Percentiles rank a stretch among this genome's conserved stretches.
Conservation (phyloP, 2,329 filamentous ascomycete genomes). For the Microcera coccophila region DNA sequence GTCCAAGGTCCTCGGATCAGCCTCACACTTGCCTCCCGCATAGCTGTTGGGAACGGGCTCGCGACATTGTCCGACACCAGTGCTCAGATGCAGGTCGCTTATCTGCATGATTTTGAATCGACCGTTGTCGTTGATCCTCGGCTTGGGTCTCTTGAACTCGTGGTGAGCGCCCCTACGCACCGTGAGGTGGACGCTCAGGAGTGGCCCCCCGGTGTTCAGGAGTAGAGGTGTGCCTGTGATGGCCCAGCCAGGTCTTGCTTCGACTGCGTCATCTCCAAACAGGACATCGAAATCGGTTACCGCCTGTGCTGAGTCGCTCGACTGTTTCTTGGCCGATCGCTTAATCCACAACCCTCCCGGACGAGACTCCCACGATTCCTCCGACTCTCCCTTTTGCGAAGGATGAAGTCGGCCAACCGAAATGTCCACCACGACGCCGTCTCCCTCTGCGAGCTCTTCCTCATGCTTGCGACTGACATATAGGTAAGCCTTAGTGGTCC, state of each 20-base stretch:
- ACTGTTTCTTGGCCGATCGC: constrained; percentile 65
- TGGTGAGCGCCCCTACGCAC: constrained; percentile 67
- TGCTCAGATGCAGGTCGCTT: constrained; percentile 90
- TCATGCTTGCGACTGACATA: constrained; percentile 82
- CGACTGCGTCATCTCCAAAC: constrained; percentile 86
- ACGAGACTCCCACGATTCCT: constrained; percentile 72
- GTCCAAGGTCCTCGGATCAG: constrained; percentile 85
- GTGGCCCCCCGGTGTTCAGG: constrained; percentile 58
- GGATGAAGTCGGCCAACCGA: constrained; percentile 72
- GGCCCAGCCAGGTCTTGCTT: constrained; percentile 81
- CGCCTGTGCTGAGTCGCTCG: constrained; percentile 68
- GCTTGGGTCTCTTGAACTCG: constrained; percentile 64
- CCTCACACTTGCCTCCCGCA: constrained; percentile 77
- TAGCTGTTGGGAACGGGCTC: constrained; percentile 75
- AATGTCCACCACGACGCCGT: constrained; percentile 77
- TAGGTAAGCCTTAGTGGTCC: constrained; percentile 73
- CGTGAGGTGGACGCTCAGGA: constrained; percentile 70
- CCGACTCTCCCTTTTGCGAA: constrained; percentile 40
- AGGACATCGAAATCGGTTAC: constrained; percentile 82
- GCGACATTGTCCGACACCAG: constrained; percentile 78
- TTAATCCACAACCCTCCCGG: constrained; percentile 79
- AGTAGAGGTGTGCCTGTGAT: constrained; percentile 71
- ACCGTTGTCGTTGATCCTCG: constrained; percentile 79
- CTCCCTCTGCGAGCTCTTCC: constrained; percentile 69
- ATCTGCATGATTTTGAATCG: constrained; percentile 97